These are phyloP conservation scores for Colletotrichum magnum DNA, from an alignment of 2,329 filamentous ascomycete species.

Conservation along the genomic window DNA sequence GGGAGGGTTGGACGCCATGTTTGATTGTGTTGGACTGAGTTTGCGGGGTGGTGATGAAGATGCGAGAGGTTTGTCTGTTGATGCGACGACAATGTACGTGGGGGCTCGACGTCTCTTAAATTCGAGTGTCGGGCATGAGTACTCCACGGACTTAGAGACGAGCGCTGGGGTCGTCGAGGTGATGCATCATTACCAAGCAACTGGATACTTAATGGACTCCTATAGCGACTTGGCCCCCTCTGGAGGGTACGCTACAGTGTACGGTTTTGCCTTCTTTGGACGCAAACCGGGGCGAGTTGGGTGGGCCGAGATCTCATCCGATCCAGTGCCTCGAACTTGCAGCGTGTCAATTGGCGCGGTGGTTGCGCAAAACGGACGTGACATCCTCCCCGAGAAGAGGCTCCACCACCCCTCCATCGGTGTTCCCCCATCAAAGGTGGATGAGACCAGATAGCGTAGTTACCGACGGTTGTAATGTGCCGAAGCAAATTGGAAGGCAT, in stretches of 20 bases:
- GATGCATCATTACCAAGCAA: slow-evolving; percentile 38
- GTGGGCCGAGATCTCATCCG: slow-evolving; percentile 28
- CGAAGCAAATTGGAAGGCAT: too few relatives aligned
- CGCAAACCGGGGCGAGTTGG: not conserved
- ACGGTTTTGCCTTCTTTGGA: slow-evolving; percentile 10
- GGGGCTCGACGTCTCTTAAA: not conserved
- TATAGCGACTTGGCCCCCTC: slow-evolving; percentile 3
- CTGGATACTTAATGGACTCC: slow-evolving; percentile 1
- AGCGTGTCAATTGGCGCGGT: slow-evolving; percentile 9
- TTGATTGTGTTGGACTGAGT: slow-evolving; percentile 22
- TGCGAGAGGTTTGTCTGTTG: not conserved
- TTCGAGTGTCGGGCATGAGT: slow-evolving; percentile 10
- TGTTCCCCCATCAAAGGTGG: not conserved
- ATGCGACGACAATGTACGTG: not conserved
- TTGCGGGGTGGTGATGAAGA: not conserved
- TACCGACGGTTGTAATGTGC: not conserved
- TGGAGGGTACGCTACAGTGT: slow-evolving; percentile 11
- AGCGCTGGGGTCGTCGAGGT: slow-evolving; percentile 22
- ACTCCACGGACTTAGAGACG: slow-evolving; percentile 7
- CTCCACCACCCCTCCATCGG: slow-evolving; percentile 7
- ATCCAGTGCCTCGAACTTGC: slow-evolving; percentile 10
- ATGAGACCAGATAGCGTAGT: slow-evolving; percentile 2
- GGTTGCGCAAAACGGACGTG: slow-evolving; percentile 6
- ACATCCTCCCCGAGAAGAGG: not conserved
- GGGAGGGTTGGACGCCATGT: slow-evolving; percentile 69